phyloP scores from a whole-genome alignment of 352 stramenopile genomes.

The Pythium pectinolyticum region DNA sequence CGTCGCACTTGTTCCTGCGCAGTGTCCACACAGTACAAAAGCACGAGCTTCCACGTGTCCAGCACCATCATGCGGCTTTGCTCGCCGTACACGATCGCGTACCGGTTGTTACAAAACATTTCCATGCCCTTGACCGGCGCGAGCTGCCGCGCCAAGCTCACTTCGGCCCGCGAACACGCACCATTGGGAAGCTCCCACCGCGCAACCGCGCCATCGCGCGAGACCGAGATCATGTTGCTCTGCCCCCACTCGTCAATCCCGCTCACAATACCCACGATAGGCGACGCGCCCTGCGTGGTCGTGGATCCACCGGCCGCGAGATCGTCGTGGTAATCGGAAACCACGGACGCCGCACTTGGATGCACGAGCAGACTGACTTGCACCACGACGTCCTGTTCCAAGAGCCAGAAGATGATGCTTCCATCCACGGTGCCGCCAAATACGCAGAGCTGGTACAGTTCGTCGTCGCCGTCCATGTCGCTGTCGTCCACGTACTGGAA shows the following conservation, averaged over 20 bases:
- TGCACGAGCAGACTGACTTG: slow-evolving; percentile 71
- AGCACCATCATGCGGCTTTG: slow-evolving; percentile 76
- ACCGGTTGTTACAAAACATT: slow-evolving; percentile 73
- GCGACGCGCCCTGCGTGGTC: slow-evolving; percentile 11
- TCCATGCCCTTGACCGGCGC: slow-evolving; percentile 65
- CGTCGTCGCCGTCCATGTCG: slow-evolving; percentile 33
- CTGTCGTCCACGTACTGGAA: slow-evolving; percentile 46
- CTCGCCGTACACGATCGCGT: slow-evolving; percentile 68
- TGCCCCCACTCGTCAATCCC: slow-evolving; percentile 81
- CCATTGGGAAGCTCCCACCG: slow-evolving; percentile 73
- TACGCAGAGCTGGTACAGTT: slow-evolving; percentile 57
- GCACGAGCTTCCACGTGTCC: slow-evolving; percentile 70
- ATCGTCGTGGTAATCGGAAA: slow-evolving; percentile 18
- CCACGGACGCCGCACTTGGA: slow-evolving; percentile 7
- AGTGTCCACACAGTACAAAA: slow-evolving; percentile 76
- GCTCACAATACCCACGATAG: slow-evolving; percentile 61
- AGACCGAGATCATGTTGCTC: slow-evolving; percentile 64
- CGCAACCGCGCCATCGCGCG: slow-evolving; percentile 50
- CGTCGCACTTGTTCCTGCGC: slow-evolving; percentile 77
- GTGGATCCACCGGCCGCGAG: neutral
- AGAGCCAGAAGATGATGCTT: slow-evolving; percentile 69
- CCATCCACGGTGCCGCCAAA: slow-evolving; percentile 71
- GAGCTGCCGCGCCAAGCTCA: slow-evolving; percentile 52
- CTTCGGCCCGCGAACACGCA: slow-evolving; percentile 53
- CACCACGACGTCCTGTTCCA: slow-evolving; percentile 54